A percentile compares a stretch with the other conserved stretches of the same genome.
These are phyloP conservation scores for Diaporthe ampelina DNA, from an alignment of 2,329 filamentous ascomycete genomes.

Conservation along the genomic window DNA sequence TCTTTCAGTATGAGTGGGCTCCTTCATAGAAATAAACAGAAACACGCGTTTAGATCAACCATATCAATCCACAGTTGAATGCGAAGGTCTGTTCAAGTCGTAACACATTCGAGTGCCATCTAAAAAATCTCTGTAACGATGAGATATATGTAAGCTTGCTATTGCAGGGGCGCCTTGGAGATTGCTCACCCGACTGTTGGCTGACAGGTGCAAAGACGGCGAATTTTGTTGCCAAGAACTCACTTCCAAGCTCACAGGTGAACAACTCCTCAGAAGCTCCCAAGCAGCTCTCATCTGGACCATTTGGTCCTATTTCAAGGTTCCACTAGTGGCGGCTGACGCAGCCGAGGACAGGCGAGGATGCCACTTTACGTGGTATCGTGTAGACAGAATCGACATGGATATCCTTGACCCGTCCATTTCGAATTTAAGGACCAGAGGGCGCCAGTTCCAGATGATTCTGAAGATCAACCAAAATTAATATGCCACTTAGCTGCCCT, in stretches of 20 bases:
- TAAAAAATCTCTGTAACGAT: not conserved
- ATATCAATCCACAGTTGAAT: not conserved
- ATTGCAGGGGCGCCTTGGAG: not conserved
- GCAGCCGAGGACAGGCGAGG: conserved; percentile 3
- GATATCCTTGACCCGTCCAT: not conserved
- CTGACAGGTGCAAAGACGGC: not conserved
- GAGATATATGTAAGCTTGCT: not conserved
- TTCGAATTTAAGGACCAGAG: not conserved
- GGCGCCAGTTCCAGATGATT: not conserved
- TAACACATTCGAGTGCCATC: not conserved
- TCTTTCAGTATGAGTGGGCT: not conserved
- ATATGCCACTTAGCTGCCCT: not conserved
- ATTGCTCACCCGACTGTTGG: not conserved
- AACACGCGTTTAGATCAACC: not conserved
- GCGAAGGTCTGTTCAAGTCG: not conserved
- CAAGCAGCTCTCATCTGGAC: not conserved
- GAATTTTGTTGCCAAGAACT: not conserved
- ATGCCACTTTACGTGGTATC: conserved; percentile 1
- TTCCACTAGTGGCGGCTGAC: conserved; percentile 21
- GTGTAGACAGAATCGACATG: not conserved
- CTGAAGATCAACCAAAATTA: not conserved
- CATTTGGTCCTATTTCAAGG: not conserved
- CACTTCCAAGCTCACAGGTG: not conserved
- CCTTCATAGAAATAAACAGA: not conserved
- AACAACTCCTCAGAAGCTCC: not conserved